A percentile compares a stretch with the other conserved stretches of the same genome.
Conservation (phyloP, 2,329 filamentous ascomycete species). For the Ophiosphaerella herpotricha region DNA sequence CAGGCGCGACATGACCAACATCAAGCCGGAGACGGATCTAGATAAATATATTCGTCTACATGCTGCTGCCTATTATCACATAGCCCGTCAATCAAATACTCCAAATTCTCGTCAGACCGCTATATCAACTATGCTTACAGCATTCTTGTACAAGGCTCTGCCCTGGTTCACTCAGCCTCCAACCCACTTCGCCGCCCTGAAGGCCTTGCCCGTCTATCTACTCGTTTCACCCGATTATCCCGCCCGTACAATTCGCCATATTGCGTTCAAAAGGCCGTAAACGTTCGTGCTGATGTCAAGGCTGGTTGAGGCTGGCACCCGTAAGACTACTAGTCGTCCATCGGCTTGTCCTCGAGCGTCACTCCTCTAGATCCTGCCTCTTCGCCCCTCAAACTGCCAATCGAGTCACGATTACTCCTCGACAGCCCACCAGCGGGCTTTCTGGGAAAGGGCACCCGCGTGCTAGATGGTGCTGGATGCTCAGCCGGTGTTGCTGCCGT, state of each 20-base stretch:
- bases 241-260: slow-evolving; percentile 3
- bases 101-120: slow-evolving; percentile 20
- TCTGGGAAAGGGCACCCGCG: slow-evolving; percentile 40
- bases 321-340: slow-evolving; percentile 65
- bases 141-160: slow-evolving; percentile 9
- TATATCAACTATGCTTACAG: slow-evolving; percentile 27
- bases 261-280: slow-evolving; percentile 6
- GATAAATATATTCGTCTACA: background rate
- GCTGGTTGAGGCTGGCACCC: slow-evolving; percentile 5
- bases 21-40: background rate
- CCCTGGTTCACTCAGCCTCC: background rate
- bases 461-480: slow-evolving; percentile 41
- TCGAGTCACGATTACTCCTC: slow-evolving; percentile 45
- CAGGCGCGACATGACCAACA: too few relatives aligned
- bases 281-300: slow-evolving; percentile 2
- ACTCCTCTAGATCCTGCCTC: slow-evolving; percentile 58
- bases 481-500: slow-evolving; percentile 21
- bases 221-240: background rate
- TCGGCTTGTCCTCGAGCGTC: slow-evolving; percentile 74
- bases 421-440: slow-evolving; percentile 43
- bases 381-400: slow-evolving; percentile 51
- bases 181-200: slow-evolving; percentile 7
- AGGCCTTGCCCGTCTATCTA: slow-evolving; percentile 2
- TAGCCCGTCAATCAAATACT: slow-evolving; percentile 22
- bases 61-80: slow-evolving; percentile 31